These are phyloP conservation scores for Datisca glomerata DNA, from an alignment of 306 rosid species.

Conservation along the genomic window DNA sequence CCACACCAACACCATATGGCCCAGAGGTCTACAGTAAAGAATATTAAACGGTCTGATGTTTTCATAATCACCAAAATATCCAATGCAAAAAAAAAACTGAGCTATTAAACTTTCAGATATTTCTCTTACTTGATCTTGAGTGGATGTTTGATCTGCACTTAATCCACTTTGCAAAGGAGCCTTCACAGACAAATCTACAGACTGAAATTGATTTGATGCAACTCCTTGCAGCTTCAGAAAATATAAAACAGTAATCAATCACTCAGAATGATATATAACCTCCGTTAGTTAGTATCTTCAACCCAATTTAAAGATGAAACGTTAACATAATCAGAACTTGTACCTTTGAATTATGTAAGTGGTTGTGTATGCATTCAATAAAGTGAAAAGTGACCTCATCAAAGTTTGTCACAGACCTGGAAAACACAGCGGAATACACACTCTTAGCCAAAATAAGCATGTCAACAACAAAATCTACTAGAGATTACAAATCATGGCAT, in stretches of 20 bases:
- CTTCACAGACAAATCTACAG: slow-evolving; percentile 28
- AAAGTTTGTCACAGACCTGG: slow-evolving; percentile 70
- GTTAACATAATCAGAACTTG: slow-evolving; percentile 30
- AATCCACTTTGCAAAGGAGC: slow-evolving; percentile 31
- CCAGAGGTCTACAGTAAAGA: slow-evolving; percentile 36
- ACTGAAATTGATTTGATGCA: slow-evolving; percentile 20
- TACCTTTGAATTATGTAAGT: slow-evolving; percentile 38
- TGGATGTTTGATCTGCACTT: slow-evolving; percentile 34
- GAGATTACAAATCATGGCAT: too few species aligned
- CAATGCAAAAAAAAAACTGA: slow-evolving; percentile 1
- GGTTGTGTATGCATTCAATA: slow-evolving; percentile 77
- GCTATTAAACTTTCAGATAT: not conserved
- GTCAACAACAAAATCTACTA: too few species aligned
- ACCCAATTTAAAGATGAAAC: too few species aligned
- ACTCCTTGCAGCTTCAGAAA: slow-evolving; percentile 37
- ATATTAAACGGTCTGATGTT: slow-evolving; percentile 11
- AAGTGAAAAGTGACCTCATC: slow-evolving; percentile 86
- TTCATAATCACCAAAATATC: not conserved
- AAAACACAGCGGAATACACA: slow-evolving; percentile 5
- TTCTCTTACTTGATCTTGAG: slow-evolving; percentile 41
- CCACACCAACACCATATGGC: slow-evolving; percentile 46
- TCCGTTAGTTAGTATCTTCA: too few species aligned
- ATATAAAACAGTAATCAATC: not conserved
- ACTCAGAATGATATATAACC: too few species aligned
- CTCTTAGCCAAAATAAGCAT: not conserved